Evolutionary conservation across 768 basidiomycete genomes (phyloP), one percentile per base, ranked within the genome.

Genomic region (Coprinopsis strossmayeri): DNA sequence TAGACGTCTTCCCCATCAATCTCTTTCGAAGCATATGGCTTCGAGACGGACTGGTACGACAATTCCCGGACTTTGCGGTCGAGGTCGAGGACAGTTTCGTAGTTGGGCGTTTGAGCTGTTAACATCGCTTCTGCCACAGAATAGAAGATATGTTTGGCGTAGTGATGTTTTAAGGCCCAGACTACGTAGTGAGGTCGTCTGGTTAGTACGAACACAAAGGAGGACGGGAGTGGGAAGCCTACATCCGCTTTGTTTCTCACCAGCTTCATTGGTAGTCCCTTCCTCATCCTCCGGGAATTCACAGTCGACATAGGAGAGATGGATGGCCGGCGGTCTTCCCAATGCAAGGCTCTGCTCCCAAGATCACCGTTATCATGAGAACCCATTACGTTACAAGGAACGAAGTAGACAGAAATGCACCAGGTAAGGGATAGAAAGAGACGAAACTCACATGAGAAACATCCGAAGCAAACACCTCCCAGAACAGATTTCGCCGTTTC

Each of bases 391-490:
- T n/a, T n/a, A n/a, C n/a, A n/a, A n/a, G n/a, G n/a, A n/a, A n/a
- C n/a, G n/a, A n/a, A n/a, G n/a, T n/a, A n/a, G n/a, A n/a, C n/a
- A n/a, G n/a, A n/a, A n/a, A n/a, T n/a, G n/a, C n/a, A n/a, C n/a
- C 20, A 46, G 23, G 15, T 34, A 25, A 2, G 20, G 12, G 7
- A 40, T 5, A 42, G 25, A n/a, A 12, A 12, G 17, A 18, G 18
- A 38, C 37, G 7, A 21, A 18, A 62, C 69, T 49, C 50, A 77
- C 73, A 59, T 73, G 67, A 32, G 74, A 79, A 18, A 70, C 72
- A 57, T 87, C 84, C 1, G 76, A 62, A n/a, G 78, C 72, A 49
- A 79, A 76, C 1, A 85, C 63, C 55, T 88, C 84, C 82, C 84
- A 88, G 54, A 87, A 87, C 11, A 88, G 61, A 18, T 71, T 69